Conservation (phyloP, 108 stramenopile genomes). For the Cylindrotheca fusiformis region DNA sequence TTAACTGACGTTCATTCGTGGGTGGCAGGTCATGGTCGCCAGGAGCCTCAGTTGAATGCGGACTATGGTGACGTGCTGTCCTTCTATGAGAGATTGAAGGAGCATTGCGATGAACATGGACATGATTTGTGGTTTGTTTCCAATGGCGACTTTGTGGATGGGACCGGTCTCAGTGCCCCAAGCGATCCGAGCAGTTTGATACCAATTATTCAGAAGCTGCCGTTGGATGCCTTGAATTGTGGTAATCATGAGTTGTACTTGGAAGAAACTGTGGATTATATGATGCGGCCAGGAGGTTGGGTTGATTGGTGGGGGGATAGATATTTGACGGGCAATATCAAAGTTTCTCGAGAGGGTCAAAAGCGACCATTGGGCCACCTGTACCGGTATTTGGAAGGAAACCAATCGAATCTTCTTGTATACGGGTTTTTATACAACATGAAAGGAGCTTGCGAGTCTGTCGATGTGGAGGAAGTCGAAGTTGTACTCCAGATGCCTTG, state of each 20-base stretch:
- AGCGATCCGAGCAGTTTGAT: constrained; percentile 40
- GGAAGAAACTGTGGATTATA: constrained; percentile 30
- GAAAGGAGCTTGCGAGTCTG: constrained; percentile 25
- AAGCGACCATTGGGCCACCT: constrained; percentile 47
- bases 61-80: constrained; percentile 73
- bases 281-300: constrained; percentile 53
- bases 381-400: constrained; percentile 55
- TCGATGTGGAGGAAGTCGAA: constrained; percentile 47
- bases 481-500: constrained; percentile 49
- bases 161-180: constrained; percentile 46
- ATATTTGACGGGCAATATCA: constrained; percentile 70
- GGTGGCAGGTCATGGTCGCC: constrained; percentile 51
- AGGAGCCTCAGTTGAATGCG: constrained; percentile 56
- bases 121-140: constrained; percentile 72
- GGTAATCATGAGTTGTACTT: constrained; percentile 77
- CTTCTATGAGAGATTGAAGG: constrained; percentile 57
- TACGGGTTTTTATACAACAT: constrained; percentile 85
- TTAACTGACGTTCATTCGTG: constrained; percentile 79
- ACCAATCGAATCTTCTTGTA: constrained; percentile 43
- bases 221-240: constrained; percentile 62
- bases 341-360: constrained; percentile 9
- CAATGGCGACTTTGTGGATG: constrained; percentile 53
- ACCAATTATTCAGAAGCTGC: constrained; percentile 67
- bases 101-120: constrained; percentile 11
- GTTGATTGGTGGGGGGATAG: constrained; percentile 67